Conservation (phyloP, 2,329 filamentous ascomycete genomes). For the Keithomyces neogunnii region DNA sequence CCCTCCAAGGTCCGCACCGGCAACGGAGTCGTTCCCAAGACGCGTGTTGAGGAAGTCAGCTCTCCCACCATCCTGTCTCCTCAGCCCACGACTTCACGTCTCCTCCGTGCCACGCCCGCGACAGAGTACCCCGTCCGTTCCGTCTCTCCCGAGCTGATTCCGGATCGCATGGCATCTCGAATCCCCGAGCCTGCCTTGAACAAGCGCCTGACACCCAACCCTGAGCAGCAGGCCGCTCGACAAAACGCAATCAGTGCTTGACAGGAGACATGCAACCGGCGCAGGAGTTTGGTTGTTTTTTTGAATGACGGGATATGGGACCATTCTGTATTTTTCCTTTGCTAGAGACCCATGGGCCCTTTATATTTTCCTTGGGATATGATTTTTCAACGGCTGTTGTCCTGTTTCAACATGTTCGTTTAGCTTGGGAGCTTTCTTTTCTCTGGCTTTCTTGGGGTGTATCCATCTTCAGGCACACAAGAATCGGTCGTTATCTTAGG, state of each 20-base stretch:
- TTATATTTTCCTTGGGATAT: not conserved
- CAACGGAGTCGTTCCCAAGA: constrained; percentile 29
- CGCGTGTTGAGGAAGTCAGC: constrained; percentile 34
- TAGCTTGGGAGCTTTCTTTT: not conserved
- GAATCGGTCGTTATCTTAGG: not conserved
- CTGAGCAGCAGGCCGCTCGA: constrained; percentile 30
- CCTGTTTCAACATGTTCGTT: not conserved
- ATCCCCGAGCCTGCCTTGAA: constrained; percentile 39
- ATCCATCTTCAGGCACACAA: not conserved
- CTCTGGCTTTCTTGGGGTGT: not conserved
- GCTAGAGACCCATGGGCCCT: not conserved
- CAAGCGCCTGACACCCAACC: constrained; percentile 38
- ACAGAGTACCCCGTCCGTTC: constrained; percentile 47
- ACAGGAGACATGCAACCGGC: not conserved
- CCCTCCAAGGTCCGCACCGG: constrained; percentile 48
- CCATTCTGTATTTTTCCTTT: not conserved
- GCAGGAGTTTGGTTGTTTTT: not conserved
- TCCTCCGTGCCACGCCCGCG: constrained; percentile 45
- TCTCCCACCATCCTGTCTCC: constrained; percentile 41
- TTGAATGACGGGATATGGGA: not conserved
- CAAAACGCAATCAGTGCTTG: constrained; percentile 13
- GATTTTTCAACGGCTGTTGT: not conserved
- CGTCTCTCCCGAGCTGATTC: constrained; percentile 51
- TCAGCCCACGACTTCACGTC: constrained; percentile 46
- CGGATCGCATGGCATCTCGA: constrained; percentile 53